Base-by-base conservation (phyloP, 1,284 basidiomycete genomes). In the Microbotryomycetes sp. region DNA sequence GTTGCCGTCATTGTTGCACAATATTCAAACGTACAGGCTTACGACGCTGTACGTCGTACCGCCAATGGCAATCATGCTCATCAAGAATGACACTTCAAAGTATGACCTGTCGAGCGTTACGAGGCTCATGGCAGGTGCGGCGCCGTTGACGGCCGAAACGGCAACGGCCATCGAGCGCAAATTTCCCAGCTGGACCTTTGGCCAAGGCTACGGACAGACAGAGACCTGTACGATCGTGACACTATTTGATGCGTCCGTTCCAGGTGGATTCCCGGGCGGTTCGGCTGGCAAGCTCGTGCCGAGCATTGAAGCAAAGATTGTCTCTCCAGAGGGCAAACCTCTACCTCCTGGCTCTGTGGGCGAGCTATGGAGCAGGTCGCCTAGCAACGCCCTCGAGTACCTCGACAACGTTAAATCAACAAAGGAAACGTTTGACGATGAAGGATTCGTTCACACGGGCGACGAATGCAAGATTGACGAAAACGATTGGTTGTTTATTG, bases 91-190 rank as follows among this genome's bases (percentile, higher is more conserved):
- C 5, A 79, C 81, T 27, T 82, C 84, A 70, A 79, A 85, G 46
- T 85, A 85, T 70, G 81, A 89, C 68, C 76, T 92, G 26, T 80
- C 78, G 50, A 76, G 79, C 54, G 73, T 91, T 52, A 78, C 82
- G 59, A 76, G 81, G 70, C 78, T 83, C 62, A 81, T 88, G 76
- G 78, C 79, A 52, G 86, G 87, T 26, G 89, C 87, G 0, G 88
- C 88, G 0, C 88, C 88, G 3, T 76, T 90, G 4, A 84, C 85
- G 3, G 76, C 79, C 18, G 87, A 54, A 26, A 54, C 31, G 18
- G 23, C 52, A 11, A 16, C n/a, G 11, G 62, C 62, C 3, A 54
- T 66, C 45, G 23, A 24, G 7, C 18, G 45, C 3, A 60, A 60
- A 30, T 67, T 64, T 46, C 65, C 67, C 4, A 30, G 45, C 5